phyloP scores from a whole-genome alignment of 2,329 filamentous ascomycete species.

The Colletotrichum incanum region DNA sequence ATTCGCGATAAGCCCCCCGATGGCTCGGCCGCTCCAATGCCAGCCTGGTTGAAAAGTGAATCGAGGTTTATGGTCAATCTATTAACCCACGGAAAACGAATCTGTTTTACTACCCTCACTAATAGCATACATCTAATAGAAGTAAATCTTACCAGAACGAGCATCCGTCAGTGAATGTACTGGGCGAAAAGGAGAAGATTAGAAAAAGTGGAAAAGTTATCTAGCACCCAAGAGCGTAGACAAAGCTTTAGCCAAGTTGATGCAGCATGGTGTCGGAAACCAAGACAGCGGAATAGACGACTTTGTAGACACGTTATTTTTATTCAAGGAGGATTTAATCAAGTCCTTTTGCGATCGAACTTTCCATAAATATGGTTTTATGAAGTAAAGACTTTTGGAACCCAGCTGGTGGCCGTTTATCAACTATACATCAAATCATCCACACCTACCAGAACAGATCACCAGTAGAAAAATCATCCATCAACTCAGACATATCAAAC shows the following conservation, averaged over 20 bases:
- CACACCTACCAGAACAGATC: constrained; percentile 34
- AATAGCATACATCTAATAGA: too few species aligned
- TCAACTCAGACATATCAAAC: constrained; percentile 32
- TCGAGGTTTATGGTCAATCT: too few species aligned
- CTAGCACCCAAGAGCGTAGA: not conserved
- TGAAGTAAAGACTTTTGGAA: fast-evolving
- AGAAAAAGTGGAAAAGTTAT: too few species aligned
- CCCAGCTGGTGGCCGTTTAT: not conserved
- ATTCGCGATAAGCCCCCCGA: too few species aligned
- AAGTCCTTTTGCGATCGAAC: too few species aligned
- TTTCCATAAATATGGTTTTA: not conserved
- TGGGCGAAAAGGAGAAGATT: too few species aligned
- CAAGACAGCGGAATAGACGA: not conserved
- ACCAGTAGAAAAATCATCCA: constrained; percentile 29
- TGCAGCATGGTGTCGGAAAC: not conserved
- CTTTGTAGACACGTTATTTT: not conserved
- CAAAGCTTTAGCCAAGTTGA: not conserved
- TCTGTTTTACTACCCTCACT: too few species aligned
- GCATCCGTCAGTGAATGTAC: too few species aligned
- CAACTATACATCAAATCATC: not conserved
- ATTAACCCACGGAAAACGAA: too few species aligned
- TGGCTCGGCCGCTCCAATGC: too few species aligned
- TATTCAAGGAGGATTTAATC: not conserved
- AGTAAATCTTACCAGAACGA: too few species aligned
- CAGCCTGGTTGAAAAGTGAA: too few species aligned